phyloP scores from a whole-genome alignment of 495 filamentous ascomycete species.

The Daldinia vernicosa region DNA sequence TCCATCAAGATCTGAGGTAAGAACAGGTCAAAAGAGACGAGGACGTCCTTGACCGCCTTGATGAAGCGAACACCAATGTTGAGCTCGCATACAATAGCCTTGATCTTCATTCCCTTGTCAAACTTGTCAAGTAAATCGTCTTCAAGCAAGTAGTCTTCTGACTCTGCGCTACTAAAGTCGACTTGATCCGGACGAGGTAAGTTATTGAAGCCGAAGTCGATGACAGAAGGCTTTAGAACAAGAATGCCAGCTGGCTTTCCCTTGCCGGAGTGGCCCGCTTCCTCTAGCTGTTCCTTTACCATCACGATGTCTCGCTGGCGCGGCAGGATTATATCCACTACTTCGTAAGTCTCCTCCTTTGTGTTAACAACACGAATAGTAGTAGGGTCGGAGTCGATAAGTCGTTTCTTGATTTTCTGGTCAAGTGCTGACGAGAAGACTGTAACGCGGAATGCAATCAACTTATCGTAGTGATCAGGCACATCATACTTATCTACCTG shows the following conservation, averaged over 20 bases:
- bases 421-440: slow-evolving; percentile 20
- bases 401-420: slow-evolving; percentile 14
- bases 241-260: slow-evolving; percentile 54
- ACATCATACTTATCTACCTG: slow-evolving; percentile 24
- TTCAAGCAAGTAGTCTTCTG: slow-evolving; percentile 72
- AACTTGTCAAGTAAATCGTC: slow-evolving; percentile 67
- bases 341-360: slow-evolving; percentile 40
- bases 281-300: slow-evolving; percentile 39
- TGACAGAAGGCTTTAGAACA: slow-evolving; percentile 46
- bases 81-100: slow-evolving; percentile 67
- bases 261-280: slow-evolving; percentile 31
- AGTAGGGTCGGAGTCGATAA: slow-evolving; percentile 33
- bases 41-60: slow-evolving; percentile 67
- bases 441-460: slow-evolving; percentile 37
- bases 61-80: slow-evolving; percentile 67
- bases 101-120: slow-evolving; percentile 81
- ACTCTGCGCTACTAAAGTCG: slow-evolving; percentile 21
- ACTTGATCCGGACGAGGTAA: slow-evolving; percentile 50
- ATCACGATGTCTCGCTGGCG: slow-evolving; percentile 32
- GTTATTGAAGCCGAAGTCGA: slow-evolving; percentile 52
- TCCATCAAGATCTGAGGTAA: slow-evolving; percentile 78
- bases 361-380: slow-evolving; percentile 35
- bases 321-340: slow-evolving; percentile 31
- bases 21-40: slow-evolving; percentile 66
- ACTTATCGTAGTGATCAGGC: slow-evolving; percentile 25